Evolutionary conservation across 2,329 filamentous ascomycete species (phyloP), one percentile per base, ranked within the genome.

Genomic region (Cladophialophora bantiana): DNA sequence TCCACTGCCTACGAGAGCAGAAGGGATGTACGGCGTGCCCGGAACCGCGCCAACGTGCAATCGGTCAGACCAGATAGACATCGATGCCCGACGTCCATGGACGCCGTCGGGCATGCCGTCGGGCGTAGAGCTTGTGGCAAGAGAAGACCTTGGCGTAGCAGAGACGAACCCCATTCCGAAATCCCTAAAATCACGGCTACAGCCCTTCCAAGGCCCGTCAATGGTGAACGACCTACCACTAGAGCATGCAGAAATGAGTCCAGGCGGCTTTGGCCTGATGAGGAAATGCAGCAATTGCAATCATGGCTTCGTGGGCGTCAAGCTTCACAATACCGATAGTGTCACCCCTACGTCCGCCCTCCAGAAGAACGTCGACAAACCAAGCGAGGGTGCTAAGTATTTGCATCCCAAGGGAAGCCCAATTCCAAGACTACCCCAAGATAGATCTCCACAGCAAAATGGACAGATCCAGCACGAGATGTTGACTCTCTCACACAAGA

Each of bases 251-350:
- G 48, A 68, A 59, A 9, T 32, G 62, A 45, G 36, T 26, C 50
- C 59, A 52, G 60, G 31, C 54, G 52, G 45, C 45, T 60, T 55
- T 62, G 66, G 68, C 45, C 60, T 68, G 63, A 62, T 67, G 64
- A 69, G 67, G 67, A 72, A 64, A 64, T 72, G 70, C 69, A 71
- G 67, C 58, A 62, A 62, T 58, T 72, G 70, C 64, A 61, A 64
- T 35, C 60, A 70, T 48, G 66, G 67, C 15, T 69, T 71, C 65
- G 65, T 71, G 45, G 66, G 62, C 60, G 65, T 64, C 67, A 66
- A 70, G 53, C 56, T 42, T 59, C 69, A 36, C 58, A 57, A 59
- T 65, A 65, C 38, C 13, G 65, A 65, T 69, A 60, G 69, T 67
- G 62, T 60, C 68, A 69, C 45, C 66, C 67, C 40, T 67, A 69